phyloP scores from a whole-genome alignment of 306 rosid species.

The Trifolium fragiferum region DNA sequence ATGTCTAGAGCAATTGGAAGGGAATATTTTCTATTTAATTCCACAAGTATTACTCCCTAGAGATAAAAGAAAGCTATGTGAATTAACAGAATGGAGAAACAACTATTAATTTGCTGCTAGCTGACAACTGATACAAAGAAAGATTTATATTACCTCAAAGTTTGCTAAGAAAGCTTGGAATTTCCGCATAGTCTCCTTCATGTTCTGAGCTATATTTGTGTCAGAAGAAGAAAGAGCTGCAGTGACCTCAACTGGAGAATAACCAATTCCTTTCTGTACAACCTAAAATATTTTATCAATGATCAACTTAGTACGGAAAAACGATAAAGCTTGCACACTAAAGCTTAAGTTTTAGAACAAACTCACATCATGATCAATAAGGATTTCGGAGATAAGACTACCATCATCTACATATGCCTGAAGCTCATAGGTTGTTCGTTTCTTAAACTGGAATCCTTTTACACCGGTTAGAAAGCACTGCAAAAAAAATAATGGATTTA shows the following conservation, averaged over 20 bases:
- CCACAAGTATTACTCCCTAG: conserved; percentile 80
- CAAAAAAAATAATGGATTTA: conserved; percentile 43
- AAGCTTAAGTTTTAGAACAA: conserved; percentile 26
- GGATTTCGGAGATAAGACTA: conserved; percentile 82
- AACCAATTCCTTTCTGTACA: conserved; percentile 76
- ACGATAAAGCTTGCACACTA: conserved; percentile 32
- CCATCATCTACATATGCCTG: conserved; percentile 87
- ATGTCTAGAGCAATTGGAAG: conserved; percentile 79
- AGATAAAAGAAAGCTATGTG: conserved; percentile 33
- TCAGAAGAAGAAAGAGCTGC: conserved; percentile 75
- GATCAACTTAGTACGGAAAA: conserved; percentile 23
- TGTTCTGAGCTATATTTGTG: conserved; percentile 48
- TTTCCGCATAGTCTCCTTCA: conserved; percentile 69
- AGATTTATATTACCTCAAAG: conserved; percentile 69
- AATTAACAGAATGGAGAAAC: conserved; percentile 28
- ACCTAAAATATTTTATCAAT: conserved; percentile 54
- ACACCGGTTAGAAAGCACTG: conserved; percentile 93
- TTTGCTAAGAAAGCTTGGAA: conserved; percentile 71
- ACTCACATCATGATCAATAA: conserved; percentile 80
- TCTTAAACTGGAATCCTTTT: conserved; percentile 77
- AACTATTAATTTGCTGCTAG: conserved; percentile 20
- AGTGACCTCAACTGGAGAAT: conserved; percentile 75
- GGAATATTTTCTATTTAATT: conserved; percentile 55
- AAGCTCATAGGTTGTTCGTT: conserved; percentile 70
- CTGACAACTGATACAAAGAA: conserved; percentile 13